Evolutionary conservation across 306 rosid genomes (phyloP).

Genomic region (Trifolium repens): DNA sequence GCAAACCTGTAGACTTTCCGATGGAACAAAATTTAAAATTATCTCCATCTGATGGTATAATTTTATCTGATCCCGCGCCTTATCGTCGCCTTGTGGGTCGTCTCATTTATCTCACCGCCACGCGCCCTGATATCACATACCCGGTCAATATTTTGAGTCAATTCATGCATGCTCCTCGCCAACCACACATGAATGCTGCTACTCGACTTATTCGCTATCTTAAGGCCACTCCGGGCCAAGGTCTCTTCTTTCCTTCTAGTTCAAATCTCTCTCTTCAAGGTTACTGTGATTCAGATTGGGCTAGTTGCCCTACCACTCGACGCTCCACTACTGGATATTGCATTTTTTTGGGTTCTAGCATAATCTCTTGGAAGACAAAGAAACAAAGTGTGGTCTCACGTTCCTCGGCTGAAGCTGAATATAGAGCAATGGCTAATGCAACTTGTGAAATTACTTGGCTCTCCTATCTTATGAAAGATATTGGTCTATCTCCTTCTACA

Average conservation of each 20-base stretch:
- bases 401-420: neutral
- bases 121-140: too few species aligned
- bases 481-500: neutral
- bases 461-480: neutral
- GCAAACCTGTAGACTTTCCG: too few species aligned
- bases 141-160: too few species aligned
- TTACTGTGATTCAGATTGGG: constrained; percentile 2
- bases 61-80: too few species aligned
- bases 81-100: too few species aligned
- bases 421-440: neutral
- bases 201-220: neutral
- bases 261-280: neutral
- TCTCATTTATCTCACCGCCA: too few species aligned
- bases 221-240: neutral
- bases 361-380: neutral
- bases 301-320: neutral
- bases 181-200: neutral
- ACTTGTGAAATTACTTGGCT: neutral
- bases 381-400: neutral
- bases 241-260: neutral
- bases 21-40: too few species aligned
- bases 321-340: neutral
- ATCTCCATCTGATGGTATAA: too few species aligned
- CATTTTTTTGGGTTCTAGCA: neutral
- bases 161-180: neutral